Conservation (phyloP, 176 grass and related monocot genomes). For the Oryza australiensis region DNA sequence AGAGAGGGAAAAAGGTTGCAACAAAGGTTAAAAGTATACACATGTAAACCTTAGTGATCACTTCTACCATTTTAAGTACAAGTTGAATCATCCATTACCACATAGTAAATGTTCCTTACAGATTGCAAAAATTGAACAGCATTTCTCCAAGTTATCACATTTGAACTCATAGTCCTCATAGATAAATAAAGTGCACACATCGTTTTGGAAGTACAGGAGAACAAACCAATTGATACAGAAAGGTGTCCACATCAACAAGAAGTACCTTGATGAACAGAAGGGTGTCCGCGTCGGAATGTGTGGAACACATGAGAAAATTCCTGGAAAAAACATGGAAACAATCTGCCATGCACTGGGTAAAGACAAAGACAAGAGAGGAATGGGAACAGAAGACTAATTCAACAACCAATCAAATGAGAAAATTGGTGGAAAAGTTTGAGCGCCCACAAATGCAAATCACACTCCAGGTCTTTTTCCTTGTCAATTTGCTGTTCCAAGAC, state of each 20-base stretch:
- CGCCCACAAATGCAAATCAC: constrained; percentile 38
- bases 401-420: constrained; percentile 12
- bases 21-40: background rate
- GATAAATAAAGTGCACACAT: background rate
- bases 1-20: background rate
- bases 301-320: constrained; percentile 35
- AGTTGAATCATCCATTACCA: background rate
- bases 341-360: background rate
- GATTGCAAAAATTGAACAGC: background rate
- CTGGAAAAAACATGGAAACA: constrained; percentile 43
- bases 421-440: constrained; percentile 26
- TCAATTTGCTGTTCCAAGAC: constrained; percentile 21
- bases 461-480: constrained; percentile 13
- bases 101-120: background rate
- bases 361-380: constrained; percentile 6
- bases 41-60: background rate
- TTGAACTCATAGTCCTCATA: background rate
- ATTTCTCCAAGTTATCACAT: background rate
- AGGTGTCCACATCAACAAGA: constrained; percentile 24
- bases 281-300: background rate
- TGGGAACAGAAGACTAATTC: constrained; percentile 1
- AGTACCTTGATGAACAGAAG: constrained; percentile 31
- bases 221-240: constrained; percentile 22
- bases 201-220: constrained; percentile 7
- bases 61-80: background rate